phyloP scores from a whole-genome alignment of 345 rosid species.

The Psidium guajava region DNA sequence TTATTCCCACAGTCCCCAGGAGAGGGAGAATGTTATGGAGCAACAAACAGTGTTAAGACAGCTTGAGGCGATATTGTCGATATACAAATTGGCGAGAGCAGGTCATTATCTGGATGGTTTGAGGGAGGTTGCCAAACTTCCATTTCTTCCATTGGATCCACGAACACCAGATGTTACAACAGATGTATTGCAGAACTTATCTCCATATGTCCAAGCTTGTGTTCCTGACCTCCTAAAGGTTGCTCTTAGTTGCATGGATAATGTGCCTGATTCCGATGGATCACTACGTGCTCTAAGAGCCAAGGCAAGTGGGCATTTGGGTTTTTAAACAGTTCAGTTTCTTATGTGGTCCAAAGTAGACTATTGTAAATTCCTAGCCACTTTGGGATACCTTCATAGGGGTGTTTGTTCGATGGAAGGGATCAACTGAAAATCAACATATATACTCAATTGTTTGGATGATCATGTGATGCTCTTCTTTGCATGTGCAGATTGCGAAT shows the following conservation, averaged over 20 bases:
- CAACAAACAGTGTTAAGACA: slow-evolving; percentile 89
- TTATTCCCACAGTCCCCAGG: slow-evolving; percentile 47
- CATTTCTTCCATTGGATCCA: slow-evolving; percentile 87
- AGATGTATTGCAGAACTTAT: slow-evolving; percentile 53
- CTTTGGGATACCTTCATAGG: not conserved
- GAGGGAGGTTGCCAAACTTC: slow-evolving; percentile 86
- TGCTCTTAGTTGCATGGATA: slow-evolving; percentile 75
- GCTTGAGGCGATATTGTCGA: slow-evolving; percentile 83
- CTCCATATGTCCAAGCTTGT: slow-evolving; percentile 81
- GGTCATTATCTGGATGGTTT: slow-evolving; percentile 76
- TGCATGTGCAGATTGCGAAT: slow-evolving; percentile 58
- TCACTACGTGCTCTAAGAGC: slow-evolving; percentile 84
- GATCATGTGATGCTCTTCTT: not conserved
- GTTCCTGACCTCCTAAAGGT: slow-evolving; percentile 81
- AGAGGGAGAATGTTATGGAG: slow-evolving; percentile 70
- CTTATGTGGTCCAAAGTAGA: not conserved
- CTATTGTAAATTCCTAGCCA: not conserved
- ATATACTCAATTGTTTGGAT: not conserved
- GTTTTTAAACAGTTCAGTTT: not conserved
- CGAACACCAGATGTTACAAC: slow-evolving; percentile 43
- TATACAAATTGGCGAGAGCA: slow-evolving; percentile 56
- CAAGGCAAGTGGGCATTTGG: slow-evolving; percentile 39
- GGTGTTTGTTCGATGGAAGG: not conserved
- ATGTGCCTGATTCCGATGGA: slow-evolving; percentile 81
- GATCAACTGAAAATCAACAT: not conserved